Conservation (phyloP, 2,329 filamentous ascomycete genomes). For the Xylariales sp. region DNA sequence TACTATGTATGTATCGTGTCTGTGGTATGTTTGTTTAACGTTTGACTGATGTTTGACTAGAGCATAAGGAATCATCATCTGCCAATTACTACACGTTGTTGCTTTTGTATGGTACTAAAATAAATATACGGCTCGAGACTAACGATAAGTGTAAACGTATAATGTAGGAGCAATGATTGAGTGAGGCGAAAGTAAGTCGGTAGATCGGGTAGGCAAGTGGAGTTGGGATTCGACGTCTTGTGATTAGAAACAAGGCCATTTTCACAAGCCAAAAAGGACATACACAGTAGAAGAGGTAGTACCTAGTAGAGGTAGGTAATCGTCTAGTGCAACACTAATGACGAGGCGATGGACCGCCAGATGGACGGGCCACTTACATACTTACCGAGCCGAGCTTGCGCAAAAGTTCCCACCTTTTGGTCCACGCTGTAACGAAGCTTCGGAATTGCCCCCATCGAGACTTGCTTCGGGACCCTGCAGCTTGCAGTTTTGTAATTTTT, state of each 20-base stretch:
- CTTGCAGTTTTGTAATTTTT: neutral
- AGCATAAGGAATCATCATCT: constrained; percentile 4
- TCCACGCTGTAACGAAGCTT: constrained; percentile 18
- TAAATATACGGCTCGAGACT: too few species aligned
- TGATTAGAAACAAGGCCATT: constrained; percentile 23
- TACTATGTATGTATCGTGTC: too few species aligned
- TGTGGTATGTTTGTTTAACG: neutral
- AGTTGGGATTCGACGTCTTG: neutral
- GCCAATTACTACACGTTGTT: constrained; percentile 8
- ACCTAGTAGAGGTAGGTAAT: too few species aligned
- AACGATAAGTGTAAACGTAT: too few species aligned
- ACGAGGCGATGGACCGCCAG: constrained; percentile 1
- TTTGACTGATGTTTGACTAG: constrained; percentile 1
- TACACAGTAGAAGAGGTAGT: too few species aligned
- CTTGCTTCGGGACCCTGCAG: constrained; percentile 38
- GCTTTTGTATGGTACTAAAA: too few species aligned
- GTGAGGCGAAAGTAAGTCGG: neutral
- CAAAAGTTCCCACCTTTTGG: neutral
- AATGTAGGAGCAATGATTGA: neutral
- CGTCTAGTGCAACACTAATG: neutral
- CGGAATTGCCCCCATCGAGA: constrained; percentile 24
- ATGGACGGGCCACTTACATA: constrained; percentile 25
- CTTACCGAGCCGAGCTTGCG: constrained; percentile 29
- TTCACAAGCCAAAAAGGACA: constrained; percentile 34
- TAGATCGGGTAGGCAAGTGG: neutral